Base-by-base conservation (phyloP, 2,329 filamentous ascomycete genomes). In the Aureobasidium sp. region DNA sequence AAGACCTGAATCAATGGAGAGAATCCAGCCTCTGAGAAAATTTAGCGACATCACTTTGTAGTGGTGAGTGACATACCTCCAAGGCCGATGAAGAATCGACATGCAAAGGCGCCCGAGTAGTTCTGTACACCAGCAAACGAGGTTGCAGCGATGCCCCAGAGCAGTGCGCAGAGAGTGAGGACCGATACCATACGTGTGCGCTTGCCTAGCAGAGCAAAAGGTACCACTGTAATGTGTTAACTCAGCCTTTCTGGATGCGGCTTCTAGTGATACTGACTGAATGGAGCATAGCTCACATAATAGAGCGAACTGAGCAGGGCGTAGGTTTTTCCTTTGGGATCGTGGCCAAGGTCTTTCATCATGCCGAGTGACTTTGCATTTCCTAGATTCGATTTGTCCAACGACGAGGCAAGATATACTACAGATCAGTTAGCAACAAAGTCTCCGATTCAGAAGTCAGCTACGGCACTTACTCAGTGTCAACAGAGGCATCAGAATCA, bases 31-130 rank as follows among this genome's bases (percentile, higher is more conserved):
- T 61, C 62, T 63, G 32, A 3, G n/a, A n/a, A n/a, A n/a, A n/a
- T n/a, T n/a, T n/a, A n/a, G n/a, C n/a, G n/a, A n/a, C n/a, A n/a
- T n/a, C n/a, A n/a, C n/a, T n/a, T n/a, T n/a, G n/a, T n/a, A n/a
- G n/a, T n/a, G n/a, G n/a, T n/a, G n/a, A n/a, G n/a, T n/a, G n/a
- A n/a, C 34, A 39, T 37, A 63, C 61, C 61, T 61, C 61, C 61
- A n/a, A 63, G 44, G n/a, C 87, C 87, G 0, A 89, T 78, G 66
- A 89, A 83, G 69, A 88, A 85, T 0, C 87, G 81, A 37, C 88
- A 80, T 0, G 83, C 84, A 30, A 88, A 79, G 0, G 85, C 82
- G 2, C 85, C 82, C 0, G 78, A 74, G 67, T 84, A 89, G 68
- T 82, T 82, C 36, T 79, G 75, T 0, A 83, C 82, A 0, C 81